Evolutionary conservation across 306 rosid species (phyloP).

Genomic region (Prunus armeniaca): DNA sequence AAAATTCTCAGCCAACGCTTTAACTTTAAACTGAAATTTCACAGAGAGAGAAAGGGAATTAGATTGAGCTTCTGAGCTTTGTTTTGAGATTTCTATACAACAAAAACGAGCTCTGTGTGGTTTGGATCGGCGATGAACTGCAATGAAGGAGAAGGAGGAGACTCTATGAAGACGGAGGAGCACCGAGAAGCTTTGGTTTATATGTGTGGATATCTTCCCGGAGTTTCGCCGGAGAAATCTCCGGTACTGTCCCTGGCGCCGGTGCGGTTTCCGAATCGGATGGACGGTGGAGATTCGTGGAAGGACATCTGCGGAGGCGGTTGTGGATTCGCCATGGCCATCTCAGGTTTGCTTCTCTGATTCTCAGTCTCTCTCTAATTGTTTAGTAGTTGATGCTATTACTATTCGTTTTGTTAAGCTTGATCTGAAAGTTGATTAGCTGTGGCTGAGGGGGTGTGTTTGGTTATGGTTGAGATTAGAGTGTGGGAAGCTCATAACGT

Average conservation of each 20-base stretch:
- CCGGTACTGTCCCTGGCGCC: conserved; percentile 53
- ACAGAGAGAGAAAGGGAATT: background rate
- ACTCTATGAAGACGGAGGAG: conserved; percentile 37
- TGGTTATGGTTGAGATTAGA: conserved; percentile 28
- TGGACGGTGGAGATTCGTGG: conserved; percentile 49
- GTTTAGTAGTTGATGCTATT: background rate
- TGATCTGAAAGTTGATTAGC: background rate
- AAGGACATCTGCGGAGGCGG: conserved; percentile 85
- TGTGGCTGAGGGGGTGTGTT: background rate
- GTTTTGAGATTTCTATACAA: background rate
- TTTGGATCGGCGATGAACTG: conserved; percentile 42
- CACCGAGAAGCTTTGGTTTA: conserved; percentile 43
- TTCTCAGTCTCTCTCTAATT: conserved; percentile 17
- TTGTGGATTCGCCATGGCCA: conserved; percentile 88
- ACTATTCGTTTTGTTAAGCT: background rate
- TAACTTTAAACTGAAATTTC: conserved; percentile 9
- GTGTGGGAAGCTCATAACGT: conserved; percentile 71
- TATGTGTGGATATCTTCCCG: conserved; percentile 93
- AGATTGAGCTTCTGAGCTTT: background rate
- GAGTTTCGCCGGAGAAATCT: conserved; percentile 63
- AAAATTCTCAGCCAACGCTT: background rate
- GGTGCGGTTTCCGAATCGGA: conserved; percentile 38
- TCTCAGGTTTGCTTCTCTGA: conserved; percentile 53
- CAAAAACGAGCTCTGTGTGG: background rate
- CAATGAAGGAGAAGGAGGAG: conserved; percentile 34